A percentile compares a stretch with the other conserved stretches of the same genome.
Conservation (phyloP, 2,329 filamentous ascomycete species). For the Cylindrodendrum hubeiense region DNA sequence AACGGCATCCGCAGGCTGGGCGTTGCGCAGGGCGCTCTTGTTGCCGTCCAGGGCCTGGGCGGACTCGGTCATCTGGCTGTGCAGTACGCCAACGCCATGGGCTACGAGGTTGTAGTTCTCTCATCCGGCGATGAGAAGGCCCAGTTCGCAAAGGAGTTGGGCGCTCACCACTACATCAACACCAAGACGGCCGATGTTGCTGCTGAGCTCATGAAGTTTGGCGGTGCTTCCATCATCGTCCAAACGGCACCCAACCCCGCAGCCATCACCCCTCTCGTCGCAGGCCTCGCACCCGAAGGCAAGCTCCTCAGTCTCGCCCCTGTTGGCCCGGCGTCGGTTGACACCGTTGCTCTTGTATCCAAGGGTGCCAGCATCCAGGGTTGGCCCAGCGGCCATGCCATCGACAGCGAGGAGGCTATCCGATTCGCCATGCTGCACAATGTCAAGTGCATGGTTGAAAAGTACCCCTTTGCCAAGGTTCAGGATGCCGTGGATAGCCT, state of each 20-base stretch:
- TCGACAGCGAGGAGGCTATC: slow-evolving; percentile 75
- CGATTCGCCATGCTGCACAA: slow-evolving; percentile 71
- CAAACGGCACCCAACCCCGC: slow-evolving; percentile 72
- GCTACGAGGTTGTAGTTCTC: slow-evolving; percentile 78
- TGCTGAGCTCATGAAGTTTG: slow-evolving; percentile 65
- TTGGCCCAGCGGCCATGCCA: slow-evolving; percentile 72
- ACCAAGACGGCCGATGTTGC: slow-evolving; percentile 63
- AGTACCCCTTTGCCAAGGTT: slow-evolving; percentile 68
- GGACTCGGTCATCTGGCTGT: slow-evolving; percentile 83
- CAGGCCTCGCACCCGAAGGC: slow-evolving; percentile 65
- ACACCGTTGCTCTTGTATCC: slow-evolving; percentile 55
- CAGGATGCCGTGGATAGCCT: slow-evolving; percentile 59
- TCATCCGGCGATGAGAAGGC: slow-evolving; percentile 75
- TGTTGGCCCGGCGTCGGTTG: slow-evolving; percentile 58
- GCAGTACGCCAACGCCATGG: slow-evolving; percentile 82
- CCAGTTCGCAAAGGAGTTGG: slow-evolving; percentile 69
- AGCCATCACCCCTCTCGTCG: slow-evolving; percentile 64
- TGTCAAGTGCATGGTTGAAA: slow-evolving; percentile 75
- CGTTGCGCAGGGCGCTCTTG: slow-evolving; percentile 64
- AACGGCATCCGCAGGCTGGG: slow-evolving; percentile 68
- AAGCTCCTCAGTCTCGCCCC: slow-evolving; percentile 72
- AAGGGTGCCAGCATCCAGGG: slow-evolving; percentile 73
- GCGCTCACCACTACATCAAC: slow-evolving; percentile 62
- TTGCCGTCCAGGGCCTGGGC: slow-evolving; percentile 77
- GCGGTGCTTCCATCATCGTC: slow-evolving; percentile 72